Evolutionary conservation across 768 basidiomycete genomes (phyloP), one percentile per base, ranked within the genome.

Genomic region (Hortiboletus campestris): DNA sequence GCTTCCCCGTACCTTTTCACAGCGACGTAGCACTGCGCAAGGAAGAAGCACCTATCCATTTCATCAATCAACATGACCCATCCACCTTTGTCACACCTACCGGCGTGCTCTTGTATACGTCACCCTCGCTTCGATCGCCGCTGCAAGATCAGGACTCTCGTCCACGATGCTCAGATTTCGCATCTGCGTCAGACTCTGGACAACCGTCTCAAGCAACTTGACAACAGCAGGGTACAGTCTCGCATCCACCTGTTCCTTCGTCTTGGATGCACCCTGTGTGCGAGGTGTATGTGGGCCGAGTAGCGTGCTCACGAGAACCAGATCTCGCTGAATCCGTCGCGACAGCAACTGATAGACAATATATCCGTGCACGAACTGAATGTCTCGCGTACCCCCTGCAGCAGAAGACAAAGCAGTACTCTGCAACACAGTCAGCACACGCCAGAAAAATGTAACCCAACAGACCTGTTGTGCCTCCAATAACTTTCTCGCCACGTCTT

Each of bases 161-260:
- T 96, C 92, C 14, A 96, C 90, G 38, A 94, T 82, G 49, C 84
- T 89, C 53, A 97, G 76, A 7, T 82, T 82, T 28, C 89, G 78
- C 84, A 96, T 89, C 70, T 93, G 91, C 50, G 84, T 83, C 43
- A 97, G 74, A 64, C 87, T 88, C 73, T 96, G 93, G 19, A 96
- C 71, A 31, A 92, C 80, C 3, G 89, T 87, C 70, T 97, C 94
- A 41, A 92, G 82, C 11, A 91, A 75, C 71, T 96, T 96, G 69
- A 97, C 88, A 9, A 96, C 78, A 0, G 90, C 93, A 7, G 93
- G 92, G 65, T 84, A 91, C n/a, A 88, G 74, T 48, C 89, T 81
- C 22, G 77, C 78, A 59, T 93, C 89, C 5, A 86, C 79, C n/a
- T 80, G 75, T 51, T 79, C 78, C 57, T 76, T 71, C 17, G 67